Conservation (phyloP, 768 basidiomycete genomes). For the Mycena indigotica region DNA sequence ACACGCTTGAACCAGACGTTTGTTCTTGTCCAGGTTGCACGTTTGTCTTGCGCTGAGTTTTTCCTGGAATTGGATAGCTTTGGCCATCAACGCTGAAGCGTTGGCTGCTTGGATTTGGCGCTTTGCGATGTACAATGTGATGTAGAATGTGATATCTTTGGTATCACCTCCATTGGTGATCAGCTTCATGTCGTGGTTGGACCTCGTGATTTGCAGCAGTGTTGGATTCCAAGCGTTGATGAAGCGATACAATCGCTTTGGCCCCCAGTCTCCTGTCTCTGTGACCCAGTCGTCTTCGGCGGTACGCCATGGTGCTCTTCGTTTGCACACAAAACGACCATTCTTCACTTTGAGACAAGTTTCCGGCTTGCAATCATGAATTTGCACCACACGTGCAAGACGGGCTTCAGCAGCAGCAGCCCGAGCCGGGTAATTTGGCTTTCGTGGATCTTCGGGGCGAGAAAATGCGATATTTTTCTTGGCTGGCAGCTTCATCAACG, state of each 20-base stretch:
- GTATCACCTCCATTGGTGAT: slow-evolving; percentile 37
- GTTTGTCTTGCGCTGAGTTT: slow-evolving; percentile 16
- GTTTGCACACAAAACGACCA: slow-evolving; percentile 33
- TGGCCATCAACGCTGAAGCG: slow-evolving; percentile 39
- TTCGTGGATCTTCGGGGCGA: slow-evolving; percentile 35
- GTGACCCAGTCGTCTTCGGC: slow-evolving; percentile 27
- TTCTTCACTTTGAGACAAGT: slow-evolving; percentile 26
- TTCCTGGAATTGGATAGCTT: slow-evolving; percentile 29
- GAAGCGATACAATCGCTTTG: slow-evolving; percentile 20
- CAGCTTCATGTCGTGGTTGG: slow-evolving; percentile 45
- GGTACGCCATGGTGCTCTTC: slow-evolving; percentile 32
- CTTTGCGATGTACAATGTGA: slow-evolving; percentile 42
- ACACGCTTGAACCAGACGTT: slow-evolving; percentile 34
- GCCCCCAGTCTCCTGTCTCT: slow-evolving; percentile 32
- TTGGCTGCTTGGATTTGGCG: slow-evolving; percentile 39
- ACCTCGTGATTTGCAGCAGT: slow-evolving; percentile 22
- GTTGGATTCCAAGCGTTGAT: slow-evolving; percentile 34
- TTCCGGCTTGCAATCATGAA: slow-evolving; percentile 33
- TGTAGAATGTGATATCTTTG: slow-evolving; percentile 38
- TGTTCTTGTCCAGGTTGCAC: slow-evolving; percentile 28
- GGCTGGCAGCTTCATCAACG: too few species aligned
- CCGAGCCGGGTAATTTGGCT: slow-evolving; percentile 10
- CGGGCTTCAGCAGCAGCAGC: slow-evolving; percentile 16
- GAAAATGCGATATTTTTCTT: slow-evolving; percentile 37
- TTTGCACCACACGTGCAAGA: slow-evolving; percentile 32